These are phyloP conservation scores for Pythium aquatile DNA, from an alignment of 352 stramenopile species.

Conservation along the genomic window DNA sequence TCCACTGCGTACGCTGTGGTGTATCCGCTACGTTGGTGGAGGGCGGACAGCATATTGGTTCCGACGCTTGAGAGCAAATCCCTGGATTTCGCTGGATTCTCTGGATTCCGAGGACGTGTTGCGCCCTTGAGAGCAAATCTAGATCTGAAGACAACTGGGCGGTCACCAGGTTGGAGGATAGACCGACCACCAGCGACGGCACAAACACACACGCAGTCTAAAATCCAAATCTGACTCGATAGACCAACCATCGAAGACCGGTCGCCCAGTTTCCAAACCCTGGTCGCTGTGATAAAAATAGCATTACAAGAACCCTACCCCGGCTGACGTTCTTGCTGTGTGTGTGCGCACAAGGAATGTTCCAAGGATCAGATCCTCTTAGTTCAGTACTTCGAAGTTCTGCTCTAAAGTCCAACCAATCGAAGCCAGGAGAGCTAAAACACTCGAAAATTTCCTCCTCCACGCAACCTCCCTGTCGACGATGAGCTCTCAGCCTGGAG, in stretches of 20 bases:
- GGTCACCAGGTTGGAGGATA: background rate
- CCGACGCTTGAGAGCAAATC: background rate
- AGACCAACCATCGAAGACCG: background rate
- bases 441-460: background rate
- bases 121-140: background rate
- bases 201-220: background rate
- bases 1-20: conserved; percentile 13
- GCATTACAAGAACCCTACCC: background rate
- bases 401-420: background rate
- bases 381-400: background rate
- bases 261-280: background rate
- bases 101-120: background rate
- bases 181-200: background rate
- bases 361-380: background rate
- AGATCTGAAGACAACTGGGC: background rate
- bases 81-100: conserved; percentile 7
- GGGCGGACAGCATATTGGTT: conserved; percentile 19
- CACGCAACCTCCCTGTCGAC: background rate
- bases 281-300: background rate
- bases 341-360: background rate
- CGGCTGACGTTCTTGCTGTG: background rate
- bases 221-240: conserved; percentile 7
- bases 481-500: background rate
- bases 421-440: background rate
- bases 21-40: conserved; percentile 24